Evolutionary conservation across 2,329 filamentous ascomycete genomes (phyloP), one percentile per base, ranked within the genome.

Genomic region (Trichoderma cornu-damae): DNA sequence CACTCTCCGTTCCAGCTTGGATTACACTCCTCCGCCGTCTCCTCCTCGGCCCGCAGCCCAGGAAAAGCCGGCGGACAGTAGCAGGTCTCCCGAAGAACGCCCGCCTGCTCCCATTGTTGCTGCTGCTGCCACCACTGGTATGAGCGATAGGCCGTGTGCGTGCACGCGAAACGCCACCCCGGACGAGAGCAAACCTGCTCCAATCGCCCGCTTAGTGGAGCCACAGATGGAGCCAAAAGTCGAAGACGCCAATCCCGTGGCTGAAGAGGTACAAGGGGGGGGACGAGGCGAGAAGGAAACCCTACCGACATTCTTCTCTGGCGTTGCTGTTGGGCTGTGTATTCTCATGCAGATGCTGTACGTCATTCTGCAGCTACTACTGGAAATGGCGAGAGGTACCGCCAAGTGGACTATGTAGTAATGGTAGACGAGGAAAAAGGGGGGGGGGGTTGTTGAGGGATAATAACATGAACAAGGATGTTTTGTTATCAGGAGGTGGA

Each of bases 281-380:
- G 8, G 2, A 8, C 8, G 6, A 1, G 12, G 44, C n/a, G 50
- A 44, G 12, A 12, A 18, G 2, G 50, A 44, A 7, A 4, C 1
- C 11, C 14, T 53, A 9, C 40, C 50, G 26, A 43, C 38, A 5
- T 53, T 53, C 20, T 53, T 43, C 26, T 53, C 40, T n/a, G 50
- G 50, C 3, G 38, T 44, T 1, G 11, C 37, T 5, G 40, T 9
- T 35, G 50, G 38, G 16, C 4, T 53, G 18, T 53, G 50, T 20
- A 18, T 53, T 18, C 26, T 40, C 16, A 14, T 53, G 50, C 50
- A 53, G 18, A 34, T 53, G 6, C 28, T 53, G 9, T 42, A 42
- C 16, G 38, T 22, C 2, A 2, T 35, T 7, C 8, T 53, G 37
- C 50, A 32, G 18, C 34, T 53, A 18, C 4, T 53, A 12, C 12